phyloP scores from a whole-genome alignment of 2,329 filamentous ascomycete genomes.

The Colletotrichum scovillei region DNA sequence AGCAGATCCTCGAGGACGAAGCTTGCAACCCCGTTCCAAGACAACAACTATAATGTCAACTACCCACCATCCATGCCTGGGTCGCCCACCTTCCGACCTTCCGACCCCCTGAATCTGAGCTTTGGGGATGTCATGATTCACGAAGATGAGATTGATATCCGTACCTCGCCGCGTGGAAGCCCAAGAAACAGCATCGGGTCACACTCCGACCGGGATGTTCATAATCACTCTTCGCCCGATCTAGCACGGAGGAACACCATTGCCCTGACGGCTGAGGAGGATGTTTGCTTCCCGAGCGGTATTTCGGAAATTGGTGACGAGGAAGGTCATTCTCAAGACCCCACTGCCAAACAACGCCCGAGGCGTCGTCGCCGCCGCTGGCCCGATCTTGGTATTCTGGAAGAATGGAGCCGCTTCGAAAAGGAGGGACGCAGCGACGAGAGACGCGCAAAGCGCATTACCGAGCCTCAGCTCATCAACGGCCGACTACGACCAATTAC shows the following conservation, averaged over 20 bases:
- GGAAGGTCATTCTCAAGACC: slow-evolving; percentile 65
- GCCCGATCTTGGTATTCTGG: slow-evolving; percentile 86
- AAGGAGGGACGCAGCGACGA: slow-evolving; percentile 89
- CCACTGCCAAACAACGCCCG: slow-evolving; percentile 40
- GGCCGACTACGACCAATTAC: slow-evolving; percentile 86
- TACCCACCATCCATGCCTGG: slow-evolving; percentile 76
- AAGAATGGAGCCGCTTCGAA: slow-evolving; percentile 91
- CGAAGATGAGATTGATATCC: slow-evolving; percentile 64
- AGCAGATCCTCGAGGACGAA: slow-evolving; percentile 63
- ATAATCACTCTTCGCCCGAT: slow-evolving; percentile 40
- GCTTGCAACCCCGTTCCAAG: slow-evolving; percentile 45
- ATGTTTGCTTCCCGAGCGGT: slow-evolving; percentile 90
- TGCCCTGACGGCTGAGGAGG: slow-evolving; percentile 77
- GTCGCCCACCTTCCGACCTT: slow-evolving; percentile 64
- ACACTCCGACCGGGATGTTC: slow-evolving; percentile 42
- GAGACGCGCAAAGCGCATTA: slow-evolving; percentile 88
- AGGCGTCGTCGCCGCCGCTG: slow-evolving; percentile 74
- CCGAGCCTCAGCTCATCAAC: slow-evolving; percentile 91
- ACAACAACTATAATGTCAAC: slow-evolving; percentile 71
- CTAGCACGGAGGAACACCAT: slow-evolving; percentile 63
- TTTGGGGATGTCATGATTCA: slow-evolving; percentile 79
- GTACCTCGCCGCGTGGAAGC: slow-evolving; percentile 43
- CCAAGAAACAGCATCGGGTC: slow-evolving; percentile 44
- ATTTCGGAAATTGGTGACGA: slow-evolving; percentile 87
- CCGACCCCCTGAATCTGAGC: slow-evolving; percentile 63